These are phyloP conservation scores for Geranomyces michiganensis DNA, from an alignment of 192 early-diverging fungal genomes.

Conservation along the genomic window DNA sequence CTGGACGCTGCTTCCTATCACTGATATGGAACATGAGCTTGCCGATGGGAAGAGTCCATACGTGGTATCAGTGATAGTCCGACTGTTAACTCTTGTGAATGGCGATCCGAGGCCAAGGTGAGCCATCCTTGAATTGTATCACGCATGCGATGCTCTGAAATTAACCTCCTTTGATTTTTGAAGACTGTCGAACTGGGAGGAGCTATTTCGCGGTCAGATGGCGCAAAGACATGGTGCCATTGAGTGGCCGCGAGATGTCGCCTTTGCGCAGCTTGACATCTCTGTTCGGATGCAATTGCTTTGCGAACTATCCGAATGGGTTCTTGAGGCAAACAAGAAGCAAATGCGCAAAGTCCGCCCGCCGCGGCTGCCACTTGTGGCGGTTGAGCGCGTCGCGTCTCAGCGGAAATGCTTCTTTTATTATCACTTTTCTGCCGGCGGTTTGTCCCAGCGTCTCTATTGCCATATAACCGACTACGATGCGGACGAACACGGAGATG, in stretches of 20 bases:
- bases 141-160: background rate
- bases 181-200: constrained; percentile 11
- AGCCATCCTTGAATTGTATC: background rate
- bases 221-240: background rate
- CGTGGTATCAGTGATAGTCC: constrained; percentile 3
- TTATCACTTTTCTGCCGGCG: constrained; percentile 11
- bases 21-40: constrained; percentile 3
- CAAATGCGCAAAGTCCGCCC: background rate
- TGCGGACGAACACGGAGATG: no score
- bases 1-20: background rate
- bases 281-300: constrained; percentile 1
- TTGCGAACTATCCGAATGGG: constrained; percentile 13
- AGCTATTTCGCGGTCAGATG: background rate
- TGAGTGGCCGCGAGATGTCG: constrained; percentile 2
- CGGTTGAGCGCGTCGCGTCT: constrained; percentile 1
- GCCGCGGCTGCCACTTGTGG: background rate
- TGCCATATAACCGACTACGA: constrained; percentile 4
- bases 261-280: constrained; percentile 1
- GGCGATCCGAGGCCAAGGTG: background rate
- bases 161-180: background rate
- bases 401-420: constrained; percentile 9
- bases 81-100: background rate
- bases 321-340: constrained; percentile 2
- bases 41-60: background rate
- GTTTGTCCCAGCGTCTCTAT: background rate